Evolutionary conservation across 495 filamentous ascomycete species (phyloP).

Genomic region (Penicillium riverlandense): DNA sequence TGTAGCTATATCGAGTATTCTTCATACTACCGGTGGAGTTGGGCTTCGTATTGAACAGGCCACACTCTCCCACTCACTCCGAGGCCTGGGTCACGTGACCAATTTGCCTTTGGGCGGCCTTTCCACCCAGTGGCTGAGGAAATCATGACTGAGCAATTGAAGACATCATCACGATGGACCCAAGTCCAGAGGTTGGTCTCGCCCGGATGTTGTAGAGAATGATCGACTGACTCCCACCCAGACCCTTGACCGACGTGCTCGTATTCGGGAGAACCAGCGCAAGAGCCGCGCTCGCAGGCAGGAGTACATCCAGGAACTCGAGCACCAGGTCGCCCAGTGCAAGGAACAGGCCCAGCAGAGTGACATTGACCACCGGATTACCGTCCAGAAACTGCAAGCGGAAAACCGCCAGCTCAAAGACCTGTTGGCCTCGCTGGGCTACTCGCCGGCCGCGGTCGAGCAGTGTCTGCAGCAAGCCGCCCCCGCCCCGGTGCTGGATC

Average conservation of each 20-base stretch:
- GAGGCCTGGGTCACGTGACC: too few relatives aligned
- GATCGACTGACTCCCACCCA: background rate
- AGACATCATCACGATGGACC: background rate
- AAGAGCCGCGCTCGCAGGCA: constrained; percentile 69
- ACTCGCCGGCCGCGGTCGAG: constrained; percentile 18
- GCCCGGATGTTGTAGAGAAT: background rate
- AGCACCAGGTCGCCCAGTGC: constrained; percentile 52
- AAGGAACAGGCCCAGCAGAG: constrained; percentile 36
- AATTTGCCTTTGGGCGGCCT: too few relatives aligned
- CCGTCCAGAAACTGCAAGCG: constrained; percentile 28
- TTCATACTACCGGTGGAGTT: too few relatives aligned
- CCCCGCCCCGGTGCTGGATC: constrained; percentile 7
- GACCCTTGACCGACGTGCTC: constrained; percentile 30
- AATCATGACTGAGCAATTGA: too few relatives aligned
- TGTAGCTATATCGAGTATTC: too few relatives aligned
- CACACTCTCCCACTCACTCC: too few relatives aligned
- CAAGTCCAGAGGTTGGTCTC: constrained; percentile 8
- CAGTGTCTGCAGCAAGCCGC: constrained; percentile 21
- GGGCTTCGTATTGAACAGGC: too few relatives aligned
- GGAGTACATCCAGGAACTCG: constrained; percentile 66
- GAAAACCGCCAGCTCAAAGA: constrained; percentile 29
- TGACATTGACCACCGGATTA: constrained; percentile 31
- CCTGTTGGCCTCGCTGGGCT: constrained; percentile 20
- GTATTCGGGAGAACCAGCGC: constrained; percentile 73
- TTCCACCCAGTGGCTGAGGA: too few relatives aligned